Conservation (phyloP, 495 filamentous ascomycete genomes). For the Elasticomyces elasticus region DNA sequence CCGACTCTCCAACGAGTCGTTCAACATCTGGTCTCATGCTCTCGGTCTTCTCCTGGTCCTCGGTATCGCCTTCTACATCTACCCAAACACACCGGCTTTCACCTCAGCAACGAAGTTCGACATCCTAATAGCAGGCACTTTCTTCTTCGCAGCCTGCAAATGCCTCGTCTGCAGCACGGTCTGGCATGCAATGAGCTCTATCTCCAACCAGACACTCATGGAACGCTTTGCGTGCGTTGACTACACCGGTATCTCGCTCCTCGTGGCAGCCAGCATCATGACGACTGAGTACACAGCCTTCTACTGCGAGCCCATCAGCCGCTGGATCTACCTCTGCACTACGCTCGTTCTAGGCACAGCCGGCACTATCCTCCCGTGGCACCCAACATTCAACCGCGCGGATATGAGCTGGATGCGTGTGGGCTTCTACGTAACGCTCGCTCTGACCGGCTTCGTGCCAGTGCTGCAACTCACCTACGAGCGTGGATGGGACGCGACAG, state of each 20-base stretch:
- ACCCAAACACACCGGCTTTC: constrained; percentile 79
- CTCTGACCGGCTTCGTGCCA: constrained; percentile 83
- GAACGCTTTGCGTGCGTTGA: constrained; percentile 97
- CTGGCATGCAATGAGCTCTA: constrained; percentile 97
- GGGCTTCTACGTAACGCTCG: constrained; percentile 80
- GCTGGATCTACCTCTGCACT: constrained; percentile 74
- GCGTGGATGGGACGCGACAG: constrained; percentile 62
- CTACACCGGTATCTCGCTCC: constrained; percentile 93
- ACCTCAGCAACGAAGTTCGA: constrained; percentile 75
- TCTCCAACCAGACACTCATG: constrained; percentile 78
- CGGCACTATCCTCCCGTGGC: constrained; percentile 90
- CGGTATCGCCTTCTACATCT: constrained; percentile 91
- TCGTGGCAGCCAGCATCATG: constrained; percentile 95
- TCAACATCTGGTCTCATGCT: constrained; percentile 97
- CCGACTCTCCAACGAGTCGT: constrained; percentile 73
- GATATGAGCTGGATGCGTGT: constrained; percentile 92
- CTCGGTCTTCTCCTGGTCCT: constrained; percentile 81
- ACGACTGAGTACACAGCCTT: constrained; percentile 98
- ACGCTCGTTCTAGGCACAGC: constrained; percentile 75
- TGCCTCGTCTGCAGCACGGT: constrained; percentile 89
- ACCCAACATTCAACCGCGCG: constrained; percentile 83
- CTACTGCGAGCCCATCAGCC: constrained; percentile 85
- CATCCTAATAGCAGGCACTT: constrained; percentile 77
- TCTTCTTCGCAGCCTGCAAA: constrained; percentile 96
- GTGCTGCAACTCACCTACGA: constrained; percentile 70